A percentile compares a stretch with the other conserved stretches of the same genome.
Conservation (phyloP, 2,329 filamentous ascomycete genomes). For the Sporothrix sp. region DNA sequence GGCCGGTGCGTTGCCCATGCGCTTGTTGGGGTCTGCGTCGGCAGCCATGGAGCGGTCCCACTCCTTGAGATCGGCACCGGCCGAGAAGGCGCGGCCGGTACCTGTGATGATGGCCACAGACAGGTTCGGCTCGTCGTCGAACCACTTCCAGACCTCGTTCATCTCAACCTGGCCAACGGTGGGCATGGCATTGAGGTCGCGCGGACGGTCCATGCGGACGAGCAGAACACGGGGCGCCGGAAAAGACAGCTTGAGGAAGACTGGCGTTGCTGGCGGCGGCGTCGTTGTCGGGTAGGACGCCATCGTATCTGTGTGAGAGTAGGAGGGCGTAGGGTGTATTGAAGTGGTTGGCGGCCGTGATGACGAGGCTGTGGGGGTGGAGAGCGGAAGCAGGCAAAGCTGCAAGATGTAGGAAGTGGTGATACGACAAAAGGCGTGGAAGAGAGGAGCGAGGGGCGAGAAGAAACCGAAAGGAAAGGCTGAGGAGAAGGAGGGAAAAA, state of each 20-base stretch:
- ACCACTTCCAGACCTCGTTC: conserved; percentile 41
- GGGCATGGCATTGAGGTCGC: conserved; percentile 37
- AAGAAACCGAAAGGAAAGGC: background rate
- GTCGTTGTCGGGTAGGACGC: conserved; percentile 21
- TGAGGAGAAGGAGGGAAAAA: background rate
- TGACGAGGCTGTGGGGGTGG: background rate
- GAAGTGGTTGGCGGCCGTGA: background rate
- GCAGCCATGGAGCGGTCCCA: conserved; percentile 25
- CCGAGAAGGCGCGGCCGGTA: conserved; percentile 43
- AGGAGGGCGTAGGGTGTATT: background rate
- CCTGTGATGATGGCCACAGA: conserved; percentile 42
- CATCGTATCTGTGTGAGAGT: background rate
- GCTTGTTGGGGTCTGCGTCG: conserved; percentile 19
- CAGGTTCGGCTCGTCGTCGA: conserved; percentile 39
- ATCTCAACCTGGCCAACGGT: conserved; percentile 38
- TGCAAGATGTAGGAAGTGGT: background rate
- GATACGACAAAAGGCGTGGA: background rate
- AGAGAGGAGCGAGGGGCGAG: background rate
- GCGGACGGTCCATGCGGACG: conserved; percentile 43
- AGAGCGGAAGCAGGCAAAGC: background rate
- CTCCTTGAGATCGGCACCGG: conserved; percentile 46
- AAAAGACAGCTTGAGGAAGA: conserved; percentile 30
- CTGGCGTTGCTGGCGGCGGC: conserved; percentile 25
- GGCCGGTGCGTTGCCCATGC: conserved; percentile 21
- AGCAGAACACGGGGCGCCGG: conserved; percentile 39